Evolutionary conservation across 2,329 filamentous ascomycete species (phyloP), one percentile per base, ranked within the genome.

Genomic region (Colletotrichum plurivorum): DNA sequence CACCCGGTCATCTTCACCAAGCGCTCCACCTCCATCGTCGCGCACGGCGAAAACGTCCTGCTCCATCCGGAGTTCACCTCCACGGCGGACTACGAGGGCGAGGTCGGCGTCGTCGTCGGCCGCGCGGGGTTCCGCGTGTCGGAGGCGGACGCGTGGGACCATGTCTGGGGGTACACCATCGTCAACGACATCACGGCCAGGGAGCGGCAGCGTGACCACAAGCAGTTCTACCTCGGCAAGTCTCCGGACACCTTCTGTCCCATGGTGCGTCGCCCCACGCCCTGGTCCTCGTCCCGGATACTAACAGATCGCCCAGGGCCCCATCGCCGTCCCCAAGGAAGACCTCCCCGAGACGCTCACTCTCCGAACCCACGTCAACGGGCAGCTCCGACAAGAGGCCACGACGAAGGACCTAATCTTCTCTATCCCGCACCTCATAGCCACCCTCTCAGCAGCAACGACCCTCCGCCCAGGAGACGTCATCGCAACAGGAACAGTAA

Each of bases 181-280:
- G 82, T 88, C 70, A 88, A 88, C 67, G 85, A 88, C 58, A 73
- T 88, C 63, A 86, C 85, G 12, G 85, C 85, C 0, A 77, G 85
- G 2, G 84, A 87, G 68, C 76, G 79, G 45, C 86, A 88, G 75
- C 76, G 84, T 15, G 84, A 88, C 69, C 87, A 89, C 67, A 89
- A 89, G 74, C 88, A 90, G 70, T 89, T 89, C 74, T 89, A 84
- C 63, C 83, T 90, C 56, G 87, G 87, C 9, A 89, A 89, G 73
- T 87, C 83, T 0, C 76, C 82, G 0, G 86, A 89, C 73, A 87
- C 85, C 0, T 88, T 85, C 71, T 89, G 86, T 69, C 86, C 86
- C 0, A 88, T 88, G 79, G 83, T 84, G 70, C 49, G 62, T 22
- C 4, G 6, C 8, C 8, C 5, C 4, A 5, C 18, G n/a, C 9